phyloP scores from a whole-genome alignment of 768 basidiomycete genomes.

The Leccinum variicolor region DNA sequence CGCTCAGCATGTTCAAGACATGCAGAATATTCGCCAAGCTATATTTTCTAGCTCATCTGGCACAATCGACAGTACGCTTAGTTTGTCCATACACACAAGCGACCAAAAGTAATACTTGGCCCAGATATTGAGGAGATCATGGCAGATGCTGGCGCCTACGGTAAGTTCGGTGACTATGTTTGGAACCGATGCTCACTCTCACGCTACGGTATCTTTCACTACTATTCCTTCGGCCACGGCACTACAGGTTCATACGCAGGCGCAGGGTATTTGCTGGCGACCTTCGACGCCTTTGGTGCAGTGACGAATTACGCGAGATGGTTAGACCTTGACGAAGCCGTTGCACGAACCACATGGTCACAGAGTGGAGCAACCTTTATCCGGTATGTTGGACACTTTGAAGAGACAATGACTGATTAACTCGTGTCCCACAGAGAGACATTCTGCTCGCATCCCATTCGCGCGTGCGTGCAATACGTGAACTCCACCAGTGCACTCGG shows the following conservation, averaged over 20 bases:
- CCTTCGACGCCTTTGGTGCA: conserved; percentile 37
- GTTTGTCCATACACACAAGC: conserved; percentile 1
- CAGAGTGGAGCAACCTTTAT: conserved; percentile 44
- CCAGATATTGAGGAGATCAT: conserved; percentile 55
- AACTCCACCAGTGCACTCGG: conserved; percentile 31
- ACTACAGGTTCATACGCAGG: conserved; percentile 62
- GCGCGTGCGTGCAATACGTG: conserved; percentile 60
- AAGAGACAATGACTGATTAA: neutral
- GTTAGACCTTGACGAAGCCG: conserved; percentile 65
- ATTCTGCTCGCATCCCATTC: conserved; percentile 66
- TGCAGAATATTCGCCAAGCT: conserved; percentile 50
- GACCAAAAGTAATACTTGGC: neutral
- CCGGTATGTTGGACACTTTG: conserved; percentile 37
- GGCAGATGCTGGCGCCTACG: conserved; percentile 58
- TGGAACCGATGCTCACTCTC: neutral
- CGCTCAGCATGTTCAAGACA: conserved; percentile 40
- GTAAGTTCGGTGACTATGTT: conserved; percentile 31
- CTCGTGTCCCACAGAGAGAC: conserved; percentile 36
- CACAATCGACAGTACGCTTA: conserved; percentile 48
- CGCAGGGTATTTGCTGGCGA: conserved; percentile 58
- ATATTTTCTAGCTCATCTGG: conserved; percentile 61
- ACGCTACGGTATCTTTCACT: neutral
- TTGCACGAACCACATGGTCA: conserved; percentile 59
- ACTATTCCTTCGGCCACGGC: conserved; percentile 1
- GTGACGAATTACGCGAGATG: conserved; percentile 53